Evolutionary conservation across 225 moss, liverwort and hornwort species (phyloP), one percentile per base, ranked within the genome.

Genomic region (Pseudoscleropodium purum): DNA sequence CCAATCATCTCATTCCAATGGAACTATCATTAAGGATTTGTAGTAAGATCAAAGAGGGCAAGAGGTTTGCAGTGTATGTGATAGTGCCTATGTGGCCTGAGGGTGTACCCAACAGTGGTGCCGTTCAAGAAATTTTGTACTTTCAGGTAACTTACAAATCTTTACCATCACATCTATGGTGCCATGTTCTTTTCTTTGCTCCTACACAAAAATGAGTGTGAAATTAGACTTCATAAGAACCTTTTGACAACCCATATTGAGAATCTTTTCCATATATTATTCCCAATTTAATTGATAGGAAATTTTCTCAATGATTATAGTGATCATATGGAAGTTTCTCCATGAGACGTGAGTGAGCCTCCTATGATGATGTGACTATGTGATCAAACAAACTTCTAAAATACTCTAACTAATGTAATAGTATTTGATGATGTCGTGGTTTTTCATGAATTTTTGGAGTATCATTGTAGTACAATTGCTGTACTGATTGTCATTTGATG

Each of bases 1-100:
- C 98, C 86, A 97, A 97, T 91, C 97, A 99, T 84, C 90, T 97
- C 89, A 97, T 99, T 91, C 97, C 98, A 4, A 97, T 97, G 96
- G 97, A 99, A 86, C 77, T 99, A 57, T 89, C 96, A 15, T 91
- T 99, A 87, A 99, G 95, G 90, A 88, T 97, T 7, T 96, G 96
- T 39, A 93, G 93, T 88, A 99, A 96, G 91, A 99, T 99, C 34
- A 93, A 91, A 92, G 98, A 96, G 64, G 93, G 93, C 86, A 95
- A 96, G 90, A 95, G 95, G 87, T 99, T 99, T 85, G 93, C 95
- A 29, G 97, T 91, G 69, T 99, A 97, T 23, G 92, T 99, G 70
- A 62, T 96, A 15, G 93, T 99, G n/a, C 98, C 98, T 1, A 92
- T 98, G 95, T 98, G 96, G 96, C 97, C 98, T 6, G 97, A 98